A percentile compares a stretch with the other conserved stretches of the same genome.
phyloP scores from a whole-genome alignment of 2,329 filamentous ascomycete species.

The Phyllosticta paracitricarpa region DNA sequence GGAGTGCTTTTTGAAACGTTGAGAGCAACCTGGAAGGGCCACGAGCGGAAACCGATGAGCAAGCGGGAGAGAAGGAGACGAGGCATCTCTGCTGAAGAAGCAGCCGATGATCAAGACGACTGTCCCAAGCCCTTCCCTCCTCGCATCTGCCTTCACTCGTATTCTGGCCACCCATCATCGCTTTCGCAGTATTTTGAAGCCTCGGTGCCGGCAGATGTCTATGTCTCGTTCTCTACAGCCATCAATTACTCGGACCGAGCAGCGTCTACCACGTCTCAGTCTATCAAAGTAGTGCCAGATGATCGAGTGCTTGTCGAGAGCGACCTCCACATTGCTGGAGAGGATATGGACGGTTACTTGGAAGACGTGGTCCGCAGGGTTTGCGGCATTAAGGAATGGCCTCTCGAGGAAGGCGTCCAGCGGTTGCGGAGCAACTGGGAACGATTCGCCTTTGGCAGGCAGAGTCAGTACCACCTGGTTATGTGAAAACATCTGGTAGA shows the following conservation, averaged over 20 bases:
- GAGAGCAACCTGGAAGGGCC: conserved; percentile 57
- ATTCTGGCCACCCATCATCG: conserved; percentile 66
- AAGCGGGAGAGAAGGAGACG: conserved; percentile 41
- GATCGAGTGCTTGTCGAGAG: conserved; percentile 78
- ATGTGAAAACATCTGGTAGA: no score
- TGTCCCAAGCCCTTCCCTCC: conserved; percentile 62
- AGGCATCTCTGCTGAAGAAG: conserved; percentile 3
- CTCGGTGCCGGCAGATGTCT: conserved; percentile 64
- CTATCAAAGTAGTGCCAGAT: conserved; percentile 64
- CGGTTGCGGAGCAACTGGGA: conserved; percentile 66
- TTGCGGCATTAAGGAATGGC: conserved; percentile 71
- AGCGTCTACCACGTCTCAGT: conserved; percentile 48
- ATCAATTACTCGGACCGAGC: conserved; percentile 58
- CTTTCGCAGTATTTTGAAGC: conserved; percentile 69
- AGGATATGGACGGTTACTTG: conserved; percentile 66
- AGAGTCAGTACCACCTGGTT: not conserved
- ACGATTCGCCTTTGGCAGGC: conserved; percentile 58
- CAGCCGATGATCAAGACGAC: conserved; percentile 2
- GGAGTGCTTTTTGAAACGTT: conserved; percentile 59
- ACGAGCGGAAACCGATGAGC: conserved; percentile 53
- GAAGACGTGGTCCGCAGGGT: conserved; percentile 68
- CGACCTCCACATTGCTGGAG: conserved; percentile 75
- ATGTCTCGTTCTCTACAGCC: conserved; percentile 76
- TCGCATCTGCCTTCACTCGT: conserved; percentile 87
- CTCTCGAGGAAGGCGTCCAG: conserved; percentile 57